Evolutionary conservation across 2,329 filamentous ascomycete genomes (phyloP), one percentile per base, ranked within the genome.

Genomic region (Apiospora arundinis): DNA sequence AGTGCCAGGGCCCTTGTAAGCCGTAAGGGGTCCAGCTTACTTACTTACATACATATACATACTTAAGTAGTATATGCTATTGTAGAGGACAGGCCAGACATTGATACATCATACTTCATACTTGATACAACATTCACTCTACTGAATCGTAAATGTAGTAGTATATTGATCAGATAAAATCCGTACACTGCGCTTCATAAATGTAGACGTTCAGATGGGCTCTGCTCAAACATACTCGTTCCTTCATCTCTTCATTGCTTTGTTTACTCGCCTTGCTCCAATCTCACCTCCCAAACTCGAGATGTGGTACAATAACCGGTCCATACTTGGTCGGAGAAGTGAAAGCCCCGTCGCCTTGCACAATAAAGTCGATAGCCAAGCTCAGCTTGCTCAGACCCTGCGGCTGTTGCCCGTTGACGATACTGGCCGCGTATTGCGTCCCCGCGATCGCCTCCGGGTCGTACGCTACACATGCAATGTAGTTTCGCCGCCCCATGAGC

Each of bases 321-420:
- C 96, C 96, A 81, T 97, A 99, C 85, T 99, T 99, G 75, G 96
- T 95, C 67, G 96, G 94, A 74, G 89, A 88, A 49, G 90, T 92
- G 81, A 92, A 95, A 0, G 90, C 89, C 0, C 93, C 93, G 76
- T 98, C 95, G 1, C 93, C 95, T 82, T 99, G 96, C 28, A 99
- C 95, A 81, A 99, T 94, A 81, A 98, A 99, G 81, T 99, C 96
- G 1, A 97, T 93, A 1, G 95, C 96, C 63, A 99, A 84, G 82
- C 94, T 97, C 77, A 99, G 80, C 84, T 91, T 93, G 70, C 84
- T 86, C 71, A 91, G 76, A 2, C 89, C 84, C 70, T 85, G 81
- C 76, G 83, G 81, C 48, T 82, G 81, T 48, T 83, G 79, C 78
- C 74, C 76, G 67, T 74, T 76, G 45, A 72, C 71, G 49, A 74